Evolutionary conservation across 108 stramenopile species (phyloP), one percentile per base, ranked within the genome.

Genomic region (Fistulifera solaris): DNA sequence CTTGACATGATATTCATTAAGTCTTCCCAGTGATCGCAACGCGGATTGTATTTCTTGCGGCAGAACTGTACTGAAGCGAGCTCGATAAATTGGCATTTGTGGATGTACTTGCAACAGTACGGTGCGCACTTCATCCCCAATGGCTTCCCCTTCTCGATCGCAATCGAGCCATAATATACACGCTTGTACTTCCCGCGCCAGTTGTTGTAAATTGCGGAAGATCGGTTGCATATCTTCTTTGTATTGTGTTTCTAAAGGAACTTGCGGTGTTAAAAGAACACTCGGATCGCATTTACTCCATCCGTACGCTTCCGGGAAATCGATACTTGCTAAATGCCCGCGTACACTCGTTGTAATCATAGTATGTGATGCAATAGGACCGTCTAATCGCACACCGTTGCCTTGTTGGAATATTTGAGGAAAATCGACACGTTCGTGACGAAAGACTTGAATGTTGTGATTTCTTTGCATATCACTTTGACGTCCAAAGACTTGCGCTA

Each of bases 81-180:
- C 96, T 2, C 96, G 89, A 44, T 68, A 85, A 0, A 96, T 62
- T 27, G 65, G 24, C 45, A 53, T 52, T 43, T 64, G 61, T 11
- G 44, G 44, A 54, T 58, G 61, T 8, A 59, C 46, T n/a, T 50
- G 53, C 24, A 84, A 42, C 54, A 91, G 94, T 0, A 95, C 93
- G 27, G 70, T 54, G 17, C 76, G 66, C 42, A 99, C 96, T 70
- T 99, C 97, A 57, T 82, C 94, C 46, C 76, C 87, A 60, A 94
- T 94, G 19, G 91, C 91, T 67, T 96, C 95, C 44, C 95, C 98
- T 70, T 99, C 98, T 19, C 93, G 82, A 75, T 99, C 98, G 63
- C 97, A 98, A 83, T 99, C 98, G 23, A 97, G 65, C 98, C 98
- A 99, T 27, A 99, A 68, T 40, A 99, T 85, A 17, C 97, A 69